Evolutionary conservation across 2,329 filamentous ascomycete species (phyloP).

Genomic region (Fusarium penzigii): DNA sequence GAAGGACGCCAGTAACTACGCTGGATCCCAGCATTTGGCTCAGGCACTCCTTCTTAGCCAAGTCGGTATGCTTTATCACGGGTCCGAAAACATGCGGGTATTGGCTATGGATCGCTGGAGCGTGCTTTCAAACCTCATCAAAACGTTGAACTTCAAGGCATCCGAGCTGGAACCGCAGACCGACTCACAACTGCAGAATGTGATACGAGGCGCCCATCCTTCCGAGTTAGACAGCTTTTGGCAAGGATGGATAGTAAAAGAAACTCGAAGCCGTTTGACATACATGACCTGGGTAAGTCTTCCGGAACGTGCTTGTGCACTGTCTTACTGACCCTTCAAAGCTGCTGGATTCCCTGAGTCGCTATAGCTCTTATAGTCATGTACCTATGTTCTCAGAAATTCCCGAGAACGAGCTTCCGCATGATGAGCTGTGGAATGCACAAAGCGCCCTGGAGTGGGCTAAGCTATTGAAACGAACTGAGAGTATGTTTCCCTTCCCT

Average conservation of each 20-base stretch:
- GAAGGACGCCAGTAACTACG: background rate
- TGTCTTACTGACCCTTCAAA: background rate
- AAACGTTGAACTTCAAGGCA: background rate
- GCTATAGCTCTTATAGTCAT: conserved; percentile 5
- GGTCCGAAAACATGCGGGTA: background rate
- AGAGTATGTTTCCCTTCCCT: background rate
- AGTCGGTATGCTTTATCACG: conserved; percentile 8
- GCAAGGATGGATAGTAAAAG: conserved; percentile 4
- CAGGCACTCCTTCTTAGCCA: conserved; percentile 20
- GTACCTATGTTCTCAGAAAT: background rate
- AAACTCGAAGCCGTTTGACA: conserved; percentile 10
- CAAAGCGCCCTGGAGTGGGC: conserved; percentile 4
- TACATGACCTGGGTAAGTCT: conserved; percentile 16
- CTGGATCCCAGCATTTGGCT: background rate
- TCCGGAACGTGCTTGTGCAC: background rate
- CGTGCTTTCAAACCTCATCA: background rate
- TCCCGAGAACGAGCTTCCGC: background rate
- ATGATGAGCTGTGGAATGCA: conserved; percentile 12
- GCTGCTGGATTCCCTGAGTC: conserved; percentile 8
- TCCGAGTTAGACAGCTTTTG: background rate
- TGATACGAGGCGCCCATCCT: conserved; percentile 1
- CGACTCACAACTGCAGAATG: background rate
- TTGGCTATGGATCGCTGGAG: background rate
- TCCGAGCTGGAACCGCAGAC: background rate
- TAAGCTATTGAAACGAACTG: background rate